A percentile compares a stretch with the other conserved stretches of the same genome.
phyloP scores from a whole-genome alignment of 2,329 filamentous ascomycete species.

The Neurospora sp. region DNA sequence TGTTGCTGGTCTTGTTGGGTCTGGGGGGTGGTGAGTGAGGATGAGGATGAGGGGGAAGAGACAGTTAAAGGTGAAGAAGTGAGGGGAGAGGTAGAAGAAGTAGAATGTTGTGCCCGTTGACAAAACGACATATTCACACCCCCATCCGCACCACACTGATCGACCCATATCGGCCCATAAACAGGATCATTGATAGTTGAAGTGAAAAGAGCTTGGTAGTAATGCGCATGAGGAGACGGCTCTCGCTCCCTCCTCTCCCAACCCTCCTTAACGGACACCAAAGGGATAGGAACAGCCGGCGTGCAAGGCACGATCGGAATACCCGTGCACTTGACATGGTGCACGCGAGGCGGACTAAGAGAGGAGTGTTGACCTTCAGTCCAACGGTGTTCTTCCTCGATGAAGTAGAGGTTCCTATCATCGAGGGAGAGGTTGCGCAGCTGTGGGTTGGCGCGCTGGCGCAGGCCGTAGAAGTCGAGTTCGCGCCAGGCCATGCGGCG shows the following conservation, averaged over 20 bases:
- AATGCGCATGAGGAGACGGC: not conserved
- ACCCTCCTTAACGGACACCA: not conserved
- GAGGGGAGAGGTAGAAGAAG: not conserved
- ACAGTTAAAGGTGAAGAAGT: not conserved
- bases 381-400: slow-evolving; percentile 45
- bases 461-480: slow-evolving; percentile 41
- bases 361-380: slow-evolving; percentile 34
- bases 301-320: slow-evolving; percentile 35
- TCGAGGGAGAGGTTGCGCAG: slow-evolving; percentile 43
- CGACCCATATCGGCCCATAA: slow-evolving; percentile 38
- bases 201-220: not conserved
- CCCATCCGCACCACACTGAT: slow-evolving; percentile 34
- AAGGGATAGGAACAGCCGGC: not conserved
- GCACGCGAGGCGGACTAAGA: slow-evolving; percentile 30
- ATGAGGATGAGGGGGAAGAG: not conserved
- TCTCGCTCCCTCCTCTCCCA: not conserved
- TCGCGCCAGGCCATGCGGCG: slow-evolving; percentile 38
- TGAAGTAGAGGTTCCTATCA: slow-evolving; percentile 39
- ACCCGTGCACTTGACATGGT: slow-evolving; percentile 37
- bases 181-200: slow-evolving; percentile 18
- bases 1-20: not conserved
- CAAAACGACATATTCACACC: slow-evolving; percentile 33
- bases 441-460: slow-evolving; percentile 40
- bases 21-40: not conserved
- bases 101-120: slow-evolving; percentile 19